Evolutionary conservation across 2,329 filamentous ascomycete genomes (phyloP), one percentile per base, ranked within the genome.

Genomic region (Venturia pyrina): DNA sequence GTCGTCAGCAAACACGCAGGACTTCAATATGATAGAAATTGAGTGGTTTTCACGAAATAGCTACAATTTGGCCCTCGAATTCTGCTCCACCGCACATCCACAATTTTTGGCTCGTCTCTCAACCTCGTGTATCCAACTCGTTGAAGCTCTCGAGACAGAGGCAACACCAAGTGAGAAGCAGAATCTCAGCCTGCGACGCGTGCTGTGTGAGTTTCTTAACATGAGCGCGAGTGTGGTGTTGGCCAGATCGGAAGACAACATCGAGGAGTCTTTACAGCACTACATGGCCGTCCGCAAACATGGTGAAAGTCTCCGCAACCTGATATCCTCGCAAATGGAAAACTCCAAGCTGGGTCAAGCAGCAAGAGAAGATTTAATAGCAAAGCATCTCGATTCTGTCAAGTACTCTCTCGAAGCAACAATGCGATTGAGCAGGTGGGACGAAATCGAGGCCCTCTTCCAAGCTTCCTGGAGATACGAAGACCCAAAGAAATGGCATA

Each of bases 11-110:
- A 19, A 17, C 24, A 50, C 21, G 10, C 37, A 62, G 37, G 65
- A 81, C 0, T 91, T 92, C 71, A 84, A 82, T 0, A 66, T 81
- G 0, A 74, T 80, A 3, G 91, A 96, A 70, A 79, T 96, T 3
- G 83, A 93, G 69, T 96, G 91, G 91, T 93, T 96, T 73, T 88
- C 87, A 46, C 87, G 87, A 68, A 93, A 90, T 68, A 83, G 89
- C 1, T 96, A 96, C 78, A 96, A 95, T 69, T 74, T 92, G 7
- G 87, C 87, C 0, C 75, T 93, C 5, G 85, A 86, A 67, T 80
- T 87, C 66, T 82, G 81, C 69, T 80, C 81, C 1, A 78, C 83
- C 0, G 87, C 88, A 80, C 73, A 82, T 32, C 79, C 87, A 1
- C 73, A 74, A 6, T 75, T 81, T 62, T 78, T 88, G 0, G 72